Percentiles rank a stretch among this genome's conserved stretches.
Evolutionary conservation across 1,139 yeast genomes (phyloP).

Genomic region (Lodderomyces beijingensis): DNA sequence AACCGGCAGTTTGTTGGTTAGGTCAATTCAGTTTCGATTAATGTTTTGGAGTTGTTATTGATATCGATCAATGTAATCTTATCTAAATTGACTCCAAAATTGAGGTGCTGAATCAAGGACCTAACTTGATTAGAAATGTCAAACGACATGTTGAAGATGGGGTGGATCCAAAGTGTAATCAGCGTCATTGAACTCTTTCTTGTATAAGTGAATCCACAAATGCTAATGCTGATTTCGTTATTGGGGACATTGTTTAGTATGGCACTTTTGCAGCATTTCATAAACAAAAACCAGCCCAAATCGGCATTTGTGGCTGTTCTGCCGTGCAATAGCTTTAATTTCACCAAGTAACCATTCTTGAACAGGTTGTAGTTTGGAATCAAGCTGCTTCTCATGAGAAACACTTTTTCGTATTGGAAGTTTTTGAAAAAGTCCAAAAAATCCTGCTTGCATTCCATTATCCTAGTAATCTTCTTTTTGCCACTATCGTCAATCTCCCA

Average conservation of each 20-base stretch:
- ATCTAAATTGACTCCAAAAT: slow-evolving; percentile 3
- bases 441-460: slow-evolving; percentile 9
- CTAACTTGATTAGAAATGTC: slow-evolving; percentile 9
- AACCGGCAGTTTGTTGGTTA: not conserved
- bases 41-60: slow-evolving; percentile 9
- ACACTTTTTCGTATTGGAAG: slow-evolving; percentile 4
- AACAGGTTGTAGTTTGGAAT: slow-evolving; percentile 9
- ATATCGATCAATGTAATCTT: slow-evolving; percentile 9
- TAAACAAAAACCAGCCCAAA: slow-evolving; percentile 3
- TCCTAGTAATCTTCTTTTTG: slow-evolving; percentile 3
- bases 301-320: slow-evolving; percentile 1
- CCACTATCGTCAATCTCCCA: slow-evolving; percentile 8
- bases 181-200: slow-evolving; percentile 5
- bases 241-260: slow-evolving; percentile 7
- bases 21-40: not conserved
- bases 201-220: slow-evolving; percentile 10
- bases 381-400: slow-evolving; percentile 10
- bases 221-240: slow-evolving; percentile 8
- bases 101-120: slow-evolving; percentile 8
- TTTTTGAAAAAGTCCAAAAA: slow-evolving; percentile 7
- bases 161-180: slow-evolving; percentile 12
- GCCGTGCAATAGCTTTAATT: slow-evolving; percentile 5
- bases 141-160: slow-evolving; percentile 12
- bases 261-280: slow-evolving; percentile 6
- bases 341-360: slow-evolving; percentile 12